Conservation (phyloP, 441 rosid species). For the Euphorbia celastroides region DNA sequence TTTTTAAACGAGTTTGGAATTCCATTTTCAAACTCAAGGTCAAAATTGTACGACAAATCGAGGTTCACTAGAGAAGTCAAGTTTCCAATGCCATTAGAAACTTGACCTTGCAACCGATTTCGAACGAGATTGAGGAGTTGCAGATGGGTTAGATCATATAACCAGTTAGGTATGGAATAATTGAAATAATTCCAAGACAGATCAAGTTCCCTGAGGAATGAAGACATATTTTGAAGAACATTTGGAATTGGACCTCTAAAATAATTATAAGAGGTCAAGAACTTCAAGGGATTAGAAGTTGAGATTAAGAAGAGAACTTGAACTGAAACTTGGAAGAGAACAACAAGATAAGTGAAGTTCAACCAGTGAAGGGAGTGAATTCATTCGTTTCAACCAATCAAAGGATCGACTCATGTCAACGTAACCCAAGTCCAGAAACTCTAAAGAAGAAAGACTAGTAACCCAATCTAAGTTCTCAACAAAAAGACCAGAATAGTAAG, state of each 20-base stretch:
- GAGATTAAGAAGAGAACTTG: neutral
- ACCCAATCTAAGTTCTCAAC: constrained; percentile 2
- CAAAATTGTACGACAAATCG: neutral
- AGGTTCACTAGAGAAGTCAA: constrained; percentile 2
- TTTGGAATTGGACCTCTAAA: neutral
- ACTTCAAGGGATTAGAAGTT: neutral
- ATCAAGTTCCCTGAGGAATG: neutral
- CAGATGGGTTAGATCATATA: neutral
- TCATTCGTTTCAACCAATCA: too few relatives aligned
- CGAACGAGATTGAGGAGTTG: neutral
- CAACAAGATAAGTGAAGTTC: neutral
- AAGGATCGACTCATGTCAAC: neutral
- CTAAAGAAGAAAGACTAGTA: constrained; percentile 9
- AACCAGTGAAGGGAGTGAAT: neutral
- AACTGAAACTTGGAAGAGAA: neutral
- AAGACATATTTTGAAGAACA: neutral
- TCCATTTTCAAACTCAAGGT: neutral
- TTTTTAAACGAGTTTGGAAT: neutral
- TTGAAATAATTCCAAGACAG: neutral
- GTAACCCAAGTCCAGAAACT: constrained; percentile 5
- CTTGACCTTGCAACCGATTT: neutral
- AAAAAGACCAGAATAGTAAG: neutral
- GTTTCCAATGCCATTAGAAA: neutral
- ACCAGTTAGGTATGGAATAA: neutral
- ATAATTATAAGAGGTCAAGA: neutral